Percentiles rank a stretch among this genome's conserved stretches.
Conservation (phyloP, 306 rosid species). For the Cucurbita maxima region DNA sequence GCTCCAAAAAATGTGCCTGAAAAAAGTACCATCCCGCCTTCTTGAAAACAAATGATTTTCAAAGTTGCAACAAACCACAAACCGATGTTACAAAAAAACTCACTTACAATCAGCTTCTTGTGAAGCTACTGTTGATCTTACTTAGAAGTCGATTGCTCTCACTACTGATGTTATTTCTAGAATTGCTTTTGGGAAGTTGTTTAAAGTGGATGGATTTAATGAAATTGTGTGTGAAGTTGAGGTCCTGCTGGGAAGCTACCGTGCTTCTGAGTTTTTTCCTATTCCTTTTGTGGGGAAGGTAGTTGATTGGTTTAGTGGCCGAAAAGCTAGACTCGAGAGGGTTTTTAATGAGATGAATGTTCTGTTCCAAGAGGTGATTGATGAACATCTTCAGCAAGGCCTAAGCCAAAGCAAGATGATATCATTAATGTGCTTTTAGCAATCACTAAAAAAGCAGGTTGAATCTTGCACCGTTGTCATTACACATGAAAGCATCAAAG, state of each 20-base stretch:
- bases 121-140: constrained; percentile 7
- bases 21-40: too few relatives aligned
- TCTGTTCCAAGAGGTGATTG: constrained; percentile 27
- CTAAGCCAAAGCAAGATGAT: constrained; percentile 16
- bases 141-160: too few relatives aligned
- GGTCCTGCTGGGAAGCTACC: constrained; percentile 13
- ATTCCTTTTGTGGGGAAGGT: constrained; percentile 28
- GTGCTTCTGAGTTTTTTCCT: constrained; percentile 20
- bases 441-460: background rate
- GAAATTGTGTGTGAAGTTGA: constrained; percentile 19
- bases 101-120: background rate
- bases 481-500: constrained; percentile 19
- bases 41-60: background rate
- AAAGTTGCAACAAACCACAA: too few relatives aligned
- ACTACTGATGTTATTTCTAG: too few relatives aligned
- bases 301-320: constrained; percentile 27
- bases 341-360: constrained; percentile 17
- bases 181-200: background rate
- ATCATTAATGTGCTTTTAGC: constrained; percentile 13
- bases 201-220: constrained; percentile 13
- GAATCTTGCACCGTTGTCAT: background rate
- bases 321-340: constrained; percentile 8
- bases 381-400: constrained; percentile 9
- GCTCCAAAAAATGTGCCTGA: too few relatives aligned
- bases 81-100: too few relatives aligned